phyloP scores from a whole-genome alignment of 1,284 basidiomycete species.

The Pascua guehoae region DNA sequence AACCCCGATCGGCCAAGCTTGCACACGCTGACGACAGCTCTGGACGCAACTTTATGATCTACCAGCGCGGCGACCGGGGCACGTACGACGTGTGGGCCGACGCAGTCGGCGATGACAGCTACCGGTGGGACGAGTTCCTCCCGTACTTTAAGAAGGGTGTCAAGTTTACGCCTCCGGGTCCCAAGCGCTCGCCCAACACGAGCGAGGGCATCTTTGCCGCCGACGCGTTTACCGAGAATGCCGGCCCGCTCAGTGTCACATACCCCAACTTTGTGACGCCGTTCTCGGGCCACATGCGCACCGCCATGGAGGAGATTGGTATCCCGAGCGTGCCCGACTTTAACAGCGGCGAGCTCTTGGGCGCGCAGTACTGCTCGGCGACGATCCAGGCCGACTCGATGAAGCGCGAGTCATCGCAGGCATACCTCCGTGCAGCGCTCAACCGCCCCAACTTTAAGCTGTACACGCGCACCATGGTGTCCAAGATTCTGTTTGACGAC shows the following conservation, averaged over 20 bases:
- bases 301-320: not conserved
- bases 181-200: not conserved
- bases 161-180: conserved; percentile 1
- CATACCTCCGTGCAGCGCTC: not conserved
- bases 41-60: conserved; percentile 6
- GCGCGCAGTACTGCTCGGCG: not conserved
- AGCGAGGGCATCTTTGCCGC: not conserved
- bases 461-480: not conserved
- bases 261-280: conserved; percentile 4
- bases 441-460: not conserved
- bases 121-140: not conserved
- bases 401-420: conserved; percentile 2
- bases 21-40: not conserved
- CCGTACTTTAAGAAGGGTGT: conserved; percentile 1
- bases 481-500: conserved; percentile 1
- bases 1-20: no score
- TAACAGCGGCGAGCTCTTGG: conserved; percentile 3
- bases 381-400: not conserved
- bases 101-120: conserved; percentile 1
- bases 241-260: conserved; percentile 1
- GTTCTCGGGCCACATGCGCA: not conserved
- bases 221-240: not conserved
- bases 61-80: conserved; percentile 3
- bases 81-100: conserved; percentile 1
- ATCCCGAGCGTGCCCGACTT: not conserved